Conservation (phyloP, 2,329 filamentous ascomycete genomes). For the Exophiala mesophila region DNA sequence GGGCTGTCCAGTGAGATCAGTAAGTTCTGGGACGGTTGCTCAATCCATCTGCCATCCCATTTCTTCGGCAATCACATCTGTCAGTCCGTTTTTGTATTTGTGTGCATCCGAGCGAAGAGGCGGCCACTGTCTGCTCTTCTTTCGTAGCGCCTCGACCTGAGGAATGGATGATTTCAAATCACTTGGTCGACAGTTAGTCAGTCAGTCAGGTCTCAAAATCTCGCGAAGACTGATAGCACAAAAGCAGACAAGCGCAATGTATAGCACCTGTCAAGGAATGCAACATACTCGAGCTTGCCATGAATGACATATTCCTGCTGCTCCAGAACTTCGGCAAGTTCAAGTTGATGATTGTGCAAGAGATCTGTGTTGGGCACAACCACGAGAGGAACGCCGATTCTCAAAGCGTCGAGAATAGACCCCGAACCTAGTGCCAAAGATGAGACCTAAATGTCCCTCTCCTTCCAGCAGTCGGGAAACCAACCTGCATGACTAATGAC, state of each 20-base stretch:
- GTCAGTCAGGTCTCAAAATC: too few species aligned
- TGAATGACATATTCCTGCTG: slow-evolving; percentile 71
- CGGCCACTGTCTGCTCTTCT: slow-evolving; percentile 45
- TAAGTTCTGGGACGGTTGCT: too few species aligned
- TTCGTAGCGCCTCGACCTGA: slow-evolving; percentile 45
- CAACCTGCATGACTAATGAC: slow-evolving; percentile 86
- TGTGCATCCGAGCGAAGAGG: slow-evolving; percentile 44
- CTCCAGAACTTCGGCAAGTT: slow-evolving; percentile 74
- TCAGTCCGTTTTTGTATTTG: slow-evolving; percentile 41
- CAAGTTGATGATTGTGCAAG: slow-evolving; percentile 84
- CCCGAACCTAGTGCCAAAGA: slow-evolving; percentile 66
- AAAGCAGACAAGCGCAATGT: too few species aligned
- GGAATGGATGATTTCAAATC: slow-evolving; percentile 44
- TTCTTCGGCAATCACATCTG: slow-evolving; percentile 53
- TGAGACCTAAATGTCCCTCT: background rate
- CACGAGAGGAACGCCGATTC: slow-evolving; percentile 69
- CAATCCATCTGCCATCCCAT: slow-evolving; percentile 51
- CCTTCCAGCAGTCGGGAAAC: slow-evolving; percentile 21
- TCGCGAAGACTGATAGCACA: too few species aligned
- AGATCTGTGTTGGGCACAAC: slow-evolving; percentile 81
- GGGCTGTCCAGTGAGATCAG: too few species aligned
- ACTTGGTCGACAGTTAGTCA: slow-evolving; percentile 30
- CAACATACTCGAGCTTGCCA: slow-evolving; percentile 58
- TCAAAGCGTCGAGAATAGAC: slow-evolving; percentile 77
- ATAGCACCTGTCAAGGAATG: too few species aligned